A percentile compares a stretch with the other conserved stretches of the same genome.
Evolutionary conservation across 495 filamentous ascomycete species (phyloP).

Genomic region (Articulospora tetracladia): DNA sequence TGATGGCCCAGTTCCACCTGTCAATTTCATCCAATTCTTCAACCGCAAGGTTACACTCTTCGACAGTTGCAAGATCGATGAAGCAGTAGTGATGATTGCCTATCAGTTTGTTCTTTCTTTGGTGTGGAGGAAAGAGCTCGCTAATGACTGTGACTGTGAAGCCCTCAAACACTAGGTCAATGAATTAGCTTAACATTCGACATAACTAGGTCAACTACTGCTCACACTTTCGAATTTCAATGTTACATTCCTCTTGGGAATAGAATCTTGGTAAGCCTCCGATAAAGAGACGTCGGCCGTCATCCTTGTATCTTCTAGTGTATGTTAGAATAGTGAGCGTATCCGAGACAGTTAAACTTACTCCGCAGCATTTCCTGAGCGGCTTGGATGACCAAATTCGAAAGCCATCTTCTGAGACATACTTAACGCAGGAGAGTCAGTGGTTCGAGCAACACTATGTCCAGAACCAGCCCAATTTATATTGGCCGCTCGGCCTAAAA

Average conservation of each 20-base stretch:
- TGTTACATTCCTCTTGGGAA: slow-evolving; percentile 49
- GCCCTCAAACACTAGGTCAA: slow-evolving; percentile 61
- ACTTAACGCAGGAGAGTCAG: slow-evolving; percentile 21
- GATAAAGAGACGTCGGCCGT: slow-evolving; percentile 57
- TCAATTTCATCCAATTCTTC: slow-evolving; percentile 4
- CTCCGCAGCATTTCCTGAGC: too few relatives aligned
- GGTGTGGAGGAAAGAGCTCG: slow-evolving; percentile 58
- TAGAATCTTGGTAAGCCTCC: slow-evolving; percentile 57
- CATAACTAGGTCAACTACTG: too few relatives aligned
- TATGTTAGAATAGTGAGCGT: too few relatives aligned
- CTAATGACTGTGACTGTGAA: slow-evolving; percentile 57
- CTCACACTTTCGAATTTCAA: slow-evolving; percentile 46
- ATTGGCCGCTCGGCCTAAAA: slow-evolving; percentile 55
- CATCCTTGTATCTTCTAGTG: too few relatives aligned
- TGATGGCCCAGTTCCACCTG: slow-evolving; percentile 11
- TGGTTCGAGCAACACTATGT: neutral
- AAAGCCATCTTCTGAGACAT: slow-evolving; percentile 23
- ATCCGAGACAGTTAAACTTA: too few relatives aligned
- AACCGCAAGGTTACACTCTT: slow-evolving; percentile 44
- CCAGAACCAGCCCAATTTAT: slow-evolving; percentile 51
- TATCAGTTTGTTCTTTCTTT: slow-evolving; percentile 35
- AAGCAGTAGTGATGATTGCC: slow-evolving; percentile 67
- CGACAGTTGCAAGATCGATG: slow-evolving; percentile 54
- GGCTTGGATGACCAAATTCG: too few relatives aligned
- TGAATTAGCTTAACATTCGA: too few relatives aligned